A percentile compares a stretch with the other conserved stretches of the same genome.
Conservation (phyloP, 129 eudicot species). For the Escallonia herrerae region DNA sequence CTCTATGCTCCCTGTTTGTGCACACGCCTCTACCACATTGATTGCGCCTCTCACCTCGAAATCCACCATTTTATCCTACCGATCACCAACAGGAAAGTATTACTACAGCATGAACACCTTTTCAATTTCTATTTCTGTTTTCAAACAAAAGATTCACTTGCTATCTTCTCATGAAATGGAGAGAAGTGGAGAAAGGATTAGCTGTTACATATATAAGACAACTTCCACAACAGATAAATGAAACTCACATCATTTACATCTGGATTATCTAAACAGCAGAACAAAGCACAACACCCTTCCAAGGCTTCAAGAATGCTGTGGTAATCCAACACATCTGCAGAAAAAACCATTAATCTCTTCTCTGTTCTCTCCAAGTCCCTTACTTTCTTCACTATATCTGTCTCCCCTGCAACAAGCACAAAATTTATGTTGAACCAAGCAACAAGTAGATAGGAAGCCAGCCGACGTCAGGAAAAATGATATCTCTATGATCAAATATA, state of each 20-base stretch:
- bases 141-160: no score
- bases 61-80: constrained; percentile 27
- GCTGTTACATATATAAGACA: no score
- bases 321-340: constrained; percentile 26
- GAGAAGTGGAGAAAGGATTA: no score
- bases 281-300: constrained; percentile 23
- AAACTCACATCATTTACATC: constrained; percentile 20
- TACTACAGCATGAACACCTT: neutral
- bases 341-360: constrained; percentile 10
- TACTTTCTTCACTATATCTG: constrained; percentile 14
- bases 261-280: constrained; percentile 24
- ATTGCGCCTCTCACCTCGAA: constrained; percentile 26
- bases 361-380: constrained; percentile 10
- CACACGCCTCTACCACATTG: constrained; percentile 40
- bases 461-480: no score
- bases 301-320: constrained; percentile 29
- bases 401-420: constrained; percentile 5
- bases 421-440: neutral
- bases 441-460: neutral
- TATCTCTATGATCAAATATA: neutral
- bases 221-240: no score
- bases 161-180: no score
- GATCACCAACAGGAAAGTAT: neutral
- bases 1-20: constrained; percentile 20
- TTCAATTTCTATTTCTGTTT: no score